These are phyloP conservation scores for Volvariella volvacea DNA, from an alignment of 1,284 basidiomycete genomes.

Conservation along the genomic window DNA sequence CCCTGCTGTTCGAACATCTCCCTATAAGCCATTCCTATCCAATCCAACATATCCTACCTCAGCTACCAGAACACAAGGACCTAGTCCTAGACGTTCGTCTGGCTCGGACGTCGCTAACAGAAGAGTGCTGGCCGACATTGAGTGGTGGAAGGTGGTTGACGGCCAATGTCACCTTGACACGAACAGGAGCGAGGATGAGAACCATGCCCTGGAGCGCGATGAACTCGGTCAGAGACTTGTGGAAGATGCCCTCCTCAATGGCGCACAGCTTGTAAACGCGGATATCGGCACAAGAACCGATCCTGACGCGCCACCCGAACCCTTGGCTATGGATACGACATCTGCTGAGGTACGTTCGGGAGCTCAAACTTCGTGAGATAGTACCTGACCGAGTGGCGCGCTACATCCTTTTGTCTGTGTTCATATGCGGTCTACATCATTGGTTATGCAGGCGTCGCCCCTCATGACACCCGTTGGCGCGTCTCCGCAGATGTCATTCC, in stretches of 20 bases:
- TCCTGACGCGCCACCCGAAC: background rate
- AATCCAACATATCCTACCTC: slow-evolving; percentile 22
- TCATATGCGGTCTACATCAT: background rate
- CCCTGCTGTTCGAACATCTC: slow-evolving; percentile 54
- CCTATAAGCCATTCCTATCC: slow-evolving; percentile 29
- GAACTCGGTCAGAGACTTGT: slow-evolving; percentile 15
- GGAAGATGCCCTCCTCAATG: slow-evolving; percentile 17
- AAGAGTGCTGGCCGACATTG: slow-evolving; percentile 73
- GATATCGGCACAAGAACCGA: slow-evolving; percentile 17
- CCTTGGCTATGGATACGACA: background rate
- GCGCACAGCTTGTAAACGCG: slow-evolving; percentile 17
- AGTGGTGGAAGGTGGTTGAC: slow-evolving; percentile 75
- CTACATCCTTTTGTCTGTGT: background rate
- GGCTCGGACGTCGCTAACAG: slow-evolving; percentile 56
- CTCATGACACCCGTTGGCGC: background rate
- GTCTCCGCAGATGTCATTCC: background rate
- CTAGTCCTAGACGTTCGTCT: slow-evolving; percentile 52
- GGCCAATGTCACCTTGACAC: slow-evolving; percentile 51
- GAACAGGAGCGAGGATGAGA: slow-evolving; percentile 30
- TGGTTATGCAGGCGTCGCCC: background rate
- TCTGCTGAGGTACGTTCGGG: slow-evolving; percentile 12
- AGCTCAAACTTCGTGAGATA: background rate
- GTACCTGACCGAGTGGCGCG: background rate
- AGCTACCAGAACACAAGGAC: slow-evolving; percentile 20
- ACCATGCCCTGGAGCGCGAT: slow-evolving; percentile 27